These are phyloP conservation scores for Fraxinus xanthoxyloides DNA, from an alignment of 305 asterid genomes.

Conservation along the genomic window DNA sequence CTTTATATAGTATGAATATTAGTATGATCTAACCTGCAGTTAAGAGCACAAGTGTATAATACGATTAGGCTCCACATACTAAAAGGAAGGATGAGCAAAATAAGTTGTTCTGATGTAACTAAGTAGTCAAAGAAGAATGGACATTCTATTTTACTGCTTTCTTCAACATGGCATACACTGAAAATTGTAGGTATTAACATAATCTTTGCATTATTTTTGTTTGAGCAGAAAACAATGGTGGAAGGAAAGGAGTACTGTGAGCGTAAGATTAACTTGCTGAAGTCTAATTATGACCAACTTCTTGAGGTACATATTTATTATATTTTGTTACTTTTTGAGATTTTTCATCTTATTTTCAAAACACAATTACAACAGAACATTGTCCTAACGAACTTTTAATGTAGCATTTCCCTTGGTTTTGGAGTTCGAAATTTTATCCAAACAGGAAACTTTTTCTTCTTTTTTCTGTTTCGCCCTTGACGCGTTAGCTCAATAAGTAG, in stretches of 20 bases:
- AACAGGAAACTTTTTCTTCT: neutral
- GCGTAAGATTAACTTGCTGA: conserved; percentile 77
- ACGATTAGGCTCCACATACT: neutral
- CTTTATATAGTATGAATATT: neutral
- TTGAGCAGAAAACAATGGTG: conserved; percentile 74
- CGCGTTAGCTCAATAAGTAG: neutral
- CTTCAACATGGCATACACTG: conserved; percentile 1
- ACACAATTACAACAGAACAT: neutral
- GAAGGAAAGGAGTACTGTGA: conserved; percentile 94
- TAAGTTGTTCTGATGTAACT: neutral
- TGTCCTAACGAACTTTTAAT: neutral
- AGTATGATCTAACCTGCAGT: neutral
- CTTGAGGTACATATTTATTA: conserved; percentile 63
- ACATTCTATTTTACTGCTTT: neutral
- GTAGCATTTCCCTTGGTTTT: conserved; percentile 5
- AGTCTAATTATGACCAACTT: conserved; percentile 92
- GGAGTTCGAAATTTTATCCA: neutral
- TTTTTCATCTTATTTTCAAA: neutral
- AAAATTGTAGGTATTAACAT: neutral
- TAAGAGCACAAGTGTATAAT: neutral
- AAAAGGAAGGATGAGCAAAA: neutral
- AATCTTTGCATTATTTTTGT: conserved; percentile 8
- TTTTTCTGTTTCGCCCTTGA: conserved; percentile 12
- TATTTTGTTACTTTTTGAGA: neutral
- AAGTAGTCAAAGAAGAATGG: neutral